phyloP scores from a whole-genome alignment of 257 asterid genomes.

The Sherardia arvensis region DNA sequence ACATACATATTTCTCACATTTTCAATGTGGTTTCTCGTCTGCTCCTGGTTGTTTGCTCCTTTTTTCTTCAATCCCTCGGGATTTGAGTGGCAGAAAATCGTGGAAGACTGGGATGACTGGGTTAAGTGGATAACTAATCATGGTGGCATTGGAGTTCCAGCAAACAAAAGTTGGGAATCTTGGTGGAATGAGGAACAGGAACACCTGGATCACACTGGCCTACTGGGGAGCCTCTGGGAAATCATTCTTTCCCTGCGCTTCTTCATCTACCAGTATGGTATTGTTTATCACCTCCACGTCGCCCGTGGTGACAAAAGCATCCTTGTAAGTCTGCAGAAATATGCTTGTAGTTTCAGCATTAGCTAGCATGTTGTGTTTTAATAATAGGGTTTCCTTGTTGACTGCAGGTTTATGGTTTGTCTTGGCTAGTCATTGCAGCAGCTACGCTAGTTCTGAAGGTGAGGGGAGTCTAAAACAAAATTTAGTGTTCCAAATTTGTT shows the following conservation, averaged over 20 bases:
- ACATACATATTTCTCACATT: conserved; percentile 32
- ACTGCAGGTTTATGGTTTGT: conserved; percentile 72
- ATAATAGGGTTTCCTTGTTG: conserved; percentile 6
- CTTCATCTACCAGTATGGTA: conserved; percentile 79
- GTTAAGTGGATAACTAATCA: conserved; percentile 65
- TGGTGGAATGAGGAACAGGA: conserved; percentile 99
- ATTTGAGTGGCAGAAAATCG: conserved; percentile 96
- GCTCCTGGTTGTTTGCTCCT: conserved; percentile 88
- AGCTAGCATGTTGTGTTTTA: background rate
- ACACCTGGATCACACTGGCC: conserved; percentile 66
- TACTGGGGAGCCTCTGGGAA: conserved; percentile 62
- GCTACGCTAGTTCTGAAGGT: conserved; percentile 71
- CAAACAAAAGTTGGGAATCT: conserved; percentile 93
- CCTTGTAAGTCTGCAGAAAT: conserved; percentile 30
- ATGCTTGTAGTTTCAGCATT: background rate
- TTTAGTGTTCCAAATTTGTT: background rate
- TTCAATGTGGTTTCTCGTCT: conserved; percentile 86
- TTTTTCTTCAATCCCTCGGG: conserved; percentile 92
- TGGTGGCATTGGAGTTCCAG: conserved; percentile 90
- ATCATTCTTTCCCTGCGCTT: conserved; percentile 65
- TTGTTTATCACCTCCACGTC: conserved; percentile 75
- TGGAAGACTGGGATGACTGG: conserved; percentile 95
- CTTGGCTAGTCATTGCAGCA: conserved; percentile 84
- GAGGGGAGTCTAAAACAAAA: conserved; percentile 7
- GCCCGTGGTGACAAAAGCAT: conserved; percentile 51